A percentile compares a stretch with the other conserved stretches of the same genome.
Evolutionary conservation across 1,284 basidiomycete genomes (phyloP).

Genomic region (Mixia osmundae): DNA sequence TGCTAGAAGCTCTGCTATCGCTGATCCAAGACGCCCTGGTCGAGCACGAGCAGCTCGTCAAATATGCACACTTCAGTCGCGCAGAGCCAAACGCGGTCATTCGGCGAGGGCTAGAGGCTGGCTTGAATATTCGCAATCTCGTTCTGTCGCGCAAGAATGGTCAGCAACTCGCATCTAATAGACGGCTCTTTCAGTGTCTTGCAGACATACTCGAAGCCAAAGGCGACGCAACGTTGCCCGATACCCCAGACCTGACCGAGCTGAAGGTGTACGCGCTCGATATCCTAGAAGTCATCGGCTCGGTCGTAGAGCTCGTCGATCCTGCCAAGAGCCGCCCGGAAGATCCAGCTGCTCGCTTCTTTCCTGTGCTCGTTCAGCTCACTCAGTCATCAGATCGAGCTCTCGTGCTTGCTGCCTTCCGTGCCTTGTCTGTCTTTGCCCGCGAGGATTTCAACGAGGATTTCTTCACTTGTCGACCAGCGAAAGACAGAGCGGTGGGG

Average conservation of each 20-base stretch:
- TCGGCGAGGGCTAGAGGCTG: constrained; percentile 30
- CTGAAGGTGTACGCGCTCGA: constrained; percentile 16
- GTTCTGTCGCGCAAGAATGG: constrained; percentile 40
- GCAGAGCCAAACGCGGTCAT: neutral
- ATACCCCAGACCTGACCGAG: constrained; percentile 11
- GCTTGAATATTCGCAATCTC: constrained; percentile 52
- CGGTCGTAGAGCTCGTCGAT: constrained; percentile 6
- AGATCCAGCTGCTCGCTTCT: constrained; percentile 11
- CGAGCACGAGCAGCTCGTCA: neutral
- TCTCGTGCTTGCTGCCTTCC: constrained; percentile 39
- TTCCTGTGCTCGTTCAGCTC: constrained; percentile 32
- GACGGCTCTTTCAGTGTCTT: constrained; percentile 5
- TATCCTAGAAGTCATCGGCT: constrained; percentile 14
- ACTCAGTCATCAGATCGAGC: constrained; percentile 40
- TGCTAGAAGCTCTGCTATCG: constrained; percentile 51
- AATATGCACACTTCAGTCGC: neutral
- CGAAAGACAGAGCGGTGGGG: neutral
- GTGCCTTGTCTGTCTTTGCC: constrained; percentile 35
- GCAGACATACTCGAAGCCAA: constrained; percentile 7
- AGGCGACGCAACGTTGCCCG: constrained; percentile 1
- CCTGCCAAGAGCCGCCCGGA: constrained; percentile 5
- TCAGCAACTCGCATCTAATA: constrained; percentile 32
- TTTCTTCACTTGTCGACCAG: constrained; percentile 13
- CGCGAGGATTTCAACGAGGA: constrained; percentile 33
- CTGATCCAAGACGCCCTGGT: constrained; percentile 33